Conservation (phyloP, 305 asterid species). For the Fraxinus xanthoxyloides region DNA sequence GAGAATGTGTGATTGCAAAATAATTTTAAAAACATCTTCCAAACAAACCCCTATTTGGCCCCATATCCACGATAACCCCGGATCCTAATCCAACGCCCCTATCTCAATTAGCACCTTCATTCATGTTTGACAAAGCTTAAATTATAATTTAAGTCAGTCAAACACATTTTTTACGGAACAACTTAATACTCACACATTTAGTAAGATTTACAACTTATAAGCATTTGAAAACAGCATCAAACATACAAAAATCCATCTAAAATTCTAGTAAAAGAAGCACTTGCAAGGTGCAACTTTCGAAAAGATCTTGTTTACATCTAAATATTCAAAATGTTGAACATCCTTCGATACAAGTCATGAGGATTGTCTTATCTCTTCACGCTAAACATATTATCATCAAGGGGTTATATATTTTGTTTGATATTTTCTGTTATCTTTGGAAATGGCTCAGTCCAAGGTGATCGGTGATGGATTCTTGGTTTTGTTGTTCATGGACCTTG, state of each 20-base stretch:
- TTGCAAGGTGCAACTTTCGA: neutral
- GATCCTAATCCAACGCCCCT: neutral
- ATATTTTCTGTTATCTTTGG: neutral
- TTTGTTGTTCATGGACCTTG: conserved; percentile 28
- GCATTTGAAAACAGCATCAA: neutral
- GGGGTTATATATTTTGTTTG: neutral
- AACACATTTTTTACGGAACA: no score
- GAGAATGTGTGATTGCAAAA: neutral
- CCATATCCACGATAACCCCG: neutral
- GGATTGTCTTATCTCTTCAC: neutral
- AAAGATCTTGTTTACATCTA: neutral
- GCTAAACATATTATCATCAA: neutral
- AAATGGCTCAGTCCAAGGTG: conserved; percentile 48
- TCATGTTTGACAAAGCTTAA: neutral
- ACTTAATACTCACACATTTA: no score
- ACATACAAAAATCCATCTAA: neutral
- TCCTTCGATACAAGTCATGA: neutral
- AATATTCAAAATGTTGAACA: neutral
- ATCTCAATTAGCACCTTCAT: neutral
- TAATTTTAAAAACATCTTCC: neutral
- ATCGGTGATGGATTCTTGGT: conserved; percentile 45
- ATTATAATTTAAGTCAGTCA: neutral
- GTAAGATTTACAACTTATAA: no score
- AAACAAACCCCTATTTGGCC: neutral
- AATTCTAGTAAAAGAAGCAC: neutral